These are phyloP conservation scores for Diaporthe sp. DNA, from an alignment of 2,329 filamentous ascomycete species.

Conservation along the genomic window DNA sequence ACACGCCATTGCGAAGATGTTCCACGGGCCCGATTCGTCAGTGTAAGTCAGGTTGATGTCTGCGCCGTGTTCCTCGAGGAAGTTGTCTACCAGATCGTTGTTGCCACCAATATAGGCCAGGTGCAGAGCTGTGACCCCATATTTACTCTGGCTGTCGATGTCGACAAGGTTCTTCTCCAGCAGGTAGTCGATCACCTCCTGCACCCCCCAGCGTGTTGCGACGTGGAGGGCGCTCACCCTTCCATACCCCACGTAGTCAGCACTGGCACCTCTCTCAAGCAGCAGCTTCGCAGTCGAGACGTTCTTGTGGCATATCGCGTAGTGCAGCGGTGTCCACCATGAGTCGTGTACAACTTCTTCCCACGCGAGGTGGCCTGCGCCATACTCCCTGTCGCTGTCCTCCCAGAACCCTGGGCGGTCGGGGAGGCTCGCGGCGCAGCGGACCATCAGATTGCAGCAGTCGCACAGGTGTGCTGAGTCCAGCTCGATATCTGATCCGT, in stretches of 20 bases:
- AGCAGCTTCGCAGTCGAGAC: neutral
- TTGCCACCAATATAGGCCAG: neutral
- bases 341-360: too few relatives aligned
- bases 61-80: neutral
- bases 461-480: neutral
- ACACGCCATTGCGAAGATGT: neutral
- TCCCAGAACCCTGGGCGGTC: neutral
- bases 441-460: neutral
- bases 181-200: neutral
- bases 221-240: neutral
- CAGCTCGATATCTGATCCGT: neutral
- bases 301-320: neutral
- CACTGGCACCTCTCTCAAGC: neutral
- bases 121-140: neutral
- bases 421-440: neutral
- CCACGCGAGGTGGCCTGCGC: too few relatives aligned
- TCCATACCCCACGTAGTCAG: neutral
- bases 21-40: neutral
- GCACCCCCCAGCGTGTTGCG: neutral
- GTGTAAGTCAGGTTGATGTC: neutral
- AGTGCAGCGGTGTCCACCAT: neutral
- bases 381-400: too few relatives aligned
- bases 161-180: neutral
- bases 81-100: neutral
- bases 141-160: fast-evolving